Conservation (phyloP, 1,139 yeast species). For the Saccharomycopsis phalli region DNA sequence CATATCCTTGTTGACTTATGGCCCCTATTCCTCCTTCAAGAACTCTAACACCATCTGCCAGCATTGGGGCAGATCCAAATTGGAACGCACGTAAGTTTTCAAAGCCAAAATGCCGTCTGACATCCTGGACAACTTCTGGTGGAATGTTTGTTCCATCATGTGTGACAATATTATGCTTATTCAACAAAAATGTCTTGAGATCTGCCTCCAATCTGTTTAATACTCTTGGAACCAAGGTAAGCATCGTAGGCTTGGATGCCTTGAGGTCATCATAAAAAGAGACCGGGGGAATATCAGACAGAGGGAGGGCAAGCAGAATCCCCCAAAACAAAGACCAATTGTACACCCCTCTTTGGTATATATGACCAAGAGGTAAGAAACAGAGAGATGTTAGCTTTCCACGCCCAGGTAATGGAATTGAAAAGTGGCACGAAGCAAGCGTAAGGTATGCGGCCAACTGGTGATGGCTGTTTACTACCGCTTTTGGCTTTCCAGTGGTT, state of each 20-base stretch:
- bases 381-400: slow-evolving; percentile 21
- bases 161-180: slow-evolving; percentile 3
- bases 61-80: slow-evolving; percentile 47
- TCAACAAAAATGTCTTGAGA: slow-evolving; percentile 26
- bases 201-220: slow-evolving; percentile 43
- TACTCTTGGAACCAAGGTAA: slow-evolving; percentile 44
- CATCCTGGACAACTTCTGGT: slow-evolving; percentile 23
- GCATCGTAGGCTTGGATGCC: slow-evolving; percentile 33
- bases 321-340: slow-evolving; percentile 8
- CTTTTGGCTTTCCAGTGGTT: slow-evolving; percentile 49
- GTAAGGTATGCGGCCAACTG: slow-evolving; percentile 35
- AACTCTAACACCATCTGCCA: slow-evolving; percentile 37
- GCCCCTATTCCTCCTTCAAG: slow-evolving; percentile 38
- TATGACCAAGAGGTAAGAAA: slow-evolving; percentile 16
- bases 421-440: slow-evolving; percentile 22
- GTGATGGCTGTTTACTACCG: slow-evolving; percentile 40
- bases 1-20: slow-evolving; percentile 46
- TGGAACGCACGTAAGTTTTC: slow-evolving; percentile 31
- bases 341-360: slow-evolving; percentile 12
- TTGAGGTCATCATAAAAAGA: slow-evolving; percentile 40
- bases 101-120: slow-evolving; percentile 37
- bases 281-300: slow-evolving; percentile 36
- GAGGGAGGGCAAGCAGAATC: slow-evolving; percentile 26
- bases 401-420: slow-evolving; percentile 19
- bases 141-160: slow-evolving; percentile 22